These are phyloP conservation scores for Mesostigma viride DNA, from an alignment of 139 green algal species.

Conservation along the genomic window DNA sequence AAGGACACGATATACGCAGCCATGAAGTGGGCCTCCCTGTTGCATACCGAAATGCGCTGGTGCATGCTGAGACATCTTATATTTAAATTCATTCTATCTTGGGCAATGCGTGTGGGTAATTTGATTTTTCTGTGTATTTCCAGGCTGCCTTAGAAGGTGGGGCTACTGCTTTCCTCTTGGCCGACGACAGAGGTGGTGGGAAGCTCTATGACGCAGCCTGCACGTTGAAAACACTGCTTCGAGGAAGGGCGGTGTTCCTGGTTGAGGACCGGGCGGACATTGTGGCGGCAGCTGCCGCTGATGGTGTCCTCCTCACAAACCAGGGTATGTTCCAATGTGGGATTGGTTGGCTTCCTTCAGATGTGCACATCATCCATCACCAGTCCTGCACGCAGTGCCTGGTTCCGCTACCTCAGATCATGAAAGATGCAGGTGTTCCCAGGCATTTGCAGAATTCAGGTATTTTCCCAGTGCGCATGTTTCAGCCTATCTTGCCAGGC, in stretches of 20 bases:
- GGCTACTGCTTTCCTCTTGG: constrained; percentile 52
- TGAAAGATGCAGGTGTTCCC: not conserved
- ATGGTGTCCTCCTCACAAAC: constrained; percentile 71
- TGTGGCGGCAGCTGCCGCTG: constrained; percentile 58
- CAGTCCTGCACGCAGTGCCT: not conserved
- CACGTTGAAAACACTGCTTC: constrained; percentile 51
- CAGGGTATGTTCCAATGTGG: constrained; percentile 39
- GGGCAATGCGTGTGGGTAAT: too few relatives aligned
- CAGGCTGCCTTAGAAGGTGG: constrained; percentile 43
- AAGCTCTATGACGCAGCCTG: constrained; percentile 69
- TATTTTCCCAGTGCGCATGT: not conserved
- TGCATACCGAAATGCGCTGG: too few relatives aligned
- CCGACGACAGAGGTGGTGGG: constrained; percentile 25
- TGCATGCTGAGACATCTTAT: too few relatives aligned
- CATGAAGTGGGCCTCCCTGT: too few relatives aligned
- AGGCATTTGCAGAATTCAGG: not conserved
- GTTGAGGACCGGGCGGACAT: constrained; percentile 78
- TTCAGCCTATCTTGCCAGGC: not conserved
- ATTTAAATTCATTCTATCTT: too few relatives aligned
- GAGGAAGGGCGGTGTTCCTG: constrained; percentile 63
- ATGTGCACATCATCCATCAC: not conserved
- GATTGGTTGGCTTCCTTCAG: not conserved
- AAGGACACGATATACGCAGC: too few relatives aligned
- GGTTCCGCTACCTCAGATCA: not conserved
- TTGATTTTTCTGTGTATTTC: constrained; percentile 6